Conservation (phyloP, 1,284 basidiomycete species). For the Exobasidium rhododendri region DNA sequence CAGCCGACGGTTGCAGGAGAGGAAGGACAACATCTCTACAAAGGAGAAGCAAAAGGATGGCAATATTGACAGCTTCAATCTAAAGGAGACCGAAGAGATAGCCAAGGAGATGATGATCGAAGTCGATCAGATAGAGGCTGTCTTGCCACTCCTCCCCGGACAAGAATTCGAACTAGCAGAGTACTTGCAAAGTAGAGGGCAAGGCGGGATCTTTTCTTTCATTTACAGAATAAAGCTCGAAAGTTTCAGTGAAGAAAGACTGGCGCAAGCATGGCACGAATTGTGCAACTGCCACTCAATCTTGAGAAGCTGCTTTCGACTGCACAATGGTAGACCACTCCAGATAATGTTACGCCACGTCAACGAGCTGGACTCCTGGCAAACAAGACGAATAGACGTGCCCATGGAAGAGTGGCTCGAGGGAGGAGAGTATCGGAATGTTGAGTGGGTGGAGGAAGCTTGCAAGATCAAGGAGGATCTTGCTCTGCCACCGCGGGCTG, state of each 20-base stretch:
- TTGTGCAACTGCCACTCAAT: conserved; percentile 33
- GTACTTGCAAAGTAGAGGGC: conserved; percentile 21
- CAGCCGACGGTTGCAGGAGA: background rate
- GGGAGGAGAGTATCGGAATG: background rate
- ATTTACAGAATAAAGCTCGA: conserved; percentile 18
- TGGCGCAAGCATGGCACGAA: conserved; percentile 27
- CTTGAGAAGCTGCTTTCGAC: conserved; percentile 35
- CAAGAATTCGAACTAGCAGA: conserved; percentile 35
- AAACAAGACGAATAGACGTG: background rate
- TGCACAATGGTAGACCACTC: conserved; percentile 8
- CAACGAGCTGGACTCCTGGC: background rate
- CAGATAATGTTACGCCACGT: background rate
- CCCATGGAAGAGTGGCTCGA: background rate
- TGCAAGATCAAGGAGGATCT: background rate
- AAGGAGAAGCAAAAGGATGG: background rate
- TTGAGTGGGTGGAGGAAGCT: background rate
- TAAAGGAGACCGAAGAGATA: background rate
- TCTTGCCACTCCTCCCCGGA: conserved; percentile 36
- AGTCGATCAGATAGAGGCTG: conserved; percentile 20
- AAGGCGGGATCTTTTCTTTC: conserved; percentile 33
- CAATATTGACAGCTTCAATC: background rate
- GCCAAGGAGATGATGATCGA: background rate
- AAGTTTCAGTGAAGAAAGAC: conserved; percentile 15
- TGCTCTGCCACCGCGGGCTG: background rate
- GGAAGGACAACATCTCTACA: too few relatives aligned